A percentile compares a stretch with the other conserved stretches of the same genome.
phyloP scores from a whole-genome alignment of 176 grass and related monocot genomes.

The Tuctoria greenei region DNA sequence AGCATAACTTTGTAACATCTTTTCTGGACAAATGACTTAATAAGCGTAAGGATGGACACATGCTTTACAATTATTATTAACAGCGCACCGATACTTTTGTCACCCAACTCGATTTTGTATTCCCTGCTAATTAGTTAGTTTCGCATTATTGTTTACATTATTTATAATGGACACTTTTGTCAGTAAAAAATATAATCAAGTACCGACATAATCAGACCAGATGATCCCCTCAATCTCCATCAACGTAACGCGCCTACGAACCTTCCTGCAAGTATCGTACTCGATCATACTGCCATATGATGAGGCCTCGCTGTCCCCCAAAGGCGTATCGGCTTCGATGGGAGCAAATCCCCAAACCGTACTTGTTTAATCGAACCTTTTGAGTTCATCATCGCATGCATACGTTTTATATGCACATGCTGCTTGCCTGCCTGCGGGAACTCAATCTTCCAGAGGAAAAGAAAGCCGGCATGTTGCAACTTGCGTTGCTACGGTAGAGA shows the following conservation, averaged over 20 bases:
- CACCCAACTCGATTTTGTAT: background rate
- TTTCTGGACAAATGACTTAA: slow-evolving; percentile 12
- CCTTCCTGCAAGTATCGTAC: slow-evolving; percentile 50
- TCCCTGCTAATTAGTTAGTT: background rate
- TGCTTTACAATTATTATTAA: slow-evolving; percentile 12
- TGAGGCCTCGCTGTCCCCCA: slow-evolving; percentile 47
- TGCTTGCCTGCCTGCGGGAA: background rate
- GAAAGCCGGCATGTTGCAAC: background rate
- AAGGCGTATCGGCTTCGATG: slow-evolving; percentile 38
- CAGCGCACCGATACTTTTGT: background rate
- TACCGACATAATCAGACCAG: slow-evolving; percentile 31
- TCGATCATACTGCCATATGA: slow-evolving; percentile 43
- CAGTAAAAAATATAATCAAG: background rate
- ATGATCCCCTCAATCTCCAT: slow-evolving; percentile 38
- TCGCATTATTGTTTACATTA: background rate
- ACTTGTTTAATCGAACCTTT: slow-evolving; percentile 41
- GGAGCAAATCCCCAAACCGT: slow-evolving; percentile 46
- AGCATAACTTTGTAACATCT: background rate
- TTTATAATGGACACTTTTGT: slow-evolving; percentile 2
- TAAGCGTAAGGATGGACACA: background rate
- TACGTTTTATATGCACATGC: slow-evolving; percentile 13
- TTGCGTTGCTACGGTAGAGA: slow-evolving; percentile 15
- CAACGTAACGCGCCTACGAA: slow-evolving; percentile 34
- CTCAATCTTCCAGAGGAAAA: slow-evolving; percentile 18
- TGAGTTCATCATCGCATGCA: slow-evolving; percentile 53